phyloP scores from a whole-genome alignment of 2,329 filamentous ascomycete species.

The Fusarium humuli region DNA sequence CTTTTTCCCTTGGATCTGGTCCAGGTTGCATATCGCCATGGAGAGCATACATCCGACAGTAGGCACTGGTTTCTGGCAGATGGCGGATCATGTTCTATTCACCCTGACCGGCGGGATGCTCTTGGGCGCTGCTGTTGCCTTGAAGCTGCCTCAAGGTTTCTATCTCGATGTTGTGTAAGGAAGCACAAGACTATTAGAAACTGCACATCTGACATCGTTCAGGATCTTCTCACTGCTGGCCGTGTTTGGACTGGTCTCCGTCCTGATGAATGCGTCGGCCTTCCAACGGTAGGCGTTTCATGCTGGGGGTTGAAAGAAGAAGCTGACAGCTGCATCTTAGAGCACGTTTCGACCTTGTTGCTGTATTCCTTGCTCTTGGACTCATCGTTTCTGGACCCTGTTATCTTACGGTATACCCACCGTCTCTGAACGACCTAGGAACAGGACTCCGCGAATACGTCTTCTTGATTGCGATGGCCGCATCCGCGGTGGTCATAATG shows the following conservation, averaged over 20 bases:
- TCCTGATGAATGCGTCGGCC: constrained; percentile 21
- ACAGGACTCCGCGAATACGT: constrained; percentile 25
- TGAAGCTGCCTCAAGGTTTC: constrained; percentile 27
- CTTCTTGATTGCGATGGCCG: constrained; percentile 14
- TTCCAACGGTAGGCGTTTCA: constrained; percentile 36
- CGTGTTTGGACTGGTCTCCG: constrained; percentile 24
- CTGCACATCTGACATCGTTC: constrained; percentile 19
- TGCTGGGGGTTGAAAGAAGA: background rate
- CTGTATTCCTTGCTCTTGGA: constrained; percentile 13
- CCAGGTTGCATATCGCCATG: constrained; percentile 7
- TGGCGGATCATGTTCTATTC: constrained; percentile 4
- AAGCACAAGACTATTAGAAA: background rate
- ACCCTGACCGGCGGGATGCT: constrained; percentile 34
- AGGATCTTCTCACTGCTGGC: constrained; percentile 29
- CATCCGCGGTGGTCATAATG: constrained; percentile 21
- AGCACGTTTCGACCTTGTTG: constrained; percentile 30
- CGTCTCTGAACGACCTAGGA: constrained; percentile 10
- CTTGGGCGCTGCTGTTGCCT: constrained; percentile 29
- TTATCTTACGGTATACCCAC: background rate
- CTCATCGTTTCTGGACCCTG: constrained; percentile 13
- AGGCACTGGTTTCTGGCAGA: background rate
- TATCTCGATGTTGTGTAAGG: constrained; percentile 35
- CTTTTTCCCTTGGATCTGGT: background rate
- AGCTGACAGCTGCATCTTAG: constrained; percentile 35
- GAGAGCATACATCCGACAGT: constrained; percentile 1